Conservation (phyloP, 2,329 filamentous ascomycete genomes). For the Allantophomopsis lycopodina region DNA sequence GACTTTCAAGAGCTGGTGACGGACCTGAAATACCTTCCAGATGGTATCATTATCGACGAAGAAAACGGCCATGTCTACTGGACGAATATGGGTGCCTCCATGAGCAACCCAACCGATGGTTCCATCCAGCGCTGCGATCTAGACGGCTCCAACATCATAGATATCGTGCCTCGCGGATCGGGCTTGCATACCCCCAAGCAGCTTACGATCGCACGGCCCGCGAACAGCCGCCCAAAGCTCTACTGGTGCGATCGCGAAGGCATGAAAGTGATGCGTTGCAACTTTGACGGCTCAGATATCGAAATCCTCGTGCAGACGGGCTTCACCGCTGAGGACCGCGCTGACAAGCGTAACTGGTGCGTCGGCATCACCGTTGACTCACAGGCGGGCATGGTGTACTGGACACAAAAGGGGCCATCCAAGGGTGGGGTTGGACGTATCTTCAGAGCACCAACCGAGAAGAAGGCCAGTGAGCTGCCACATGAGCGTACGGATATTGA, state of each 20-base stretch:
- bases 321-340: conserved; percentile 3
- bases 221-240: conserved; percentile 9
- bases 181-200: conserved; percentile 34
- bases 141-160: conserved; percentile 29
- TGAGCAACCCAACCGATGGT: conserved; percentile 4
- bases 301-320: conserved; percentile 18
- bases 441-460: conserved; percentile 30
- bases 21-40: conserved; percentile 19
- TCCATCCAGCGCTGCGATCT: conserved; percentile 17
- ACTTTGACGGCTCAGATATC: conserved; percentile 23
- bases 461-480: conserved; percentile 15
- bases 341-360: conserved; percentile 27
- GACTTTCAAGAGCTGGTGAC: conserved; percentile 5
- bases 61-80: conserved; percentile 27
- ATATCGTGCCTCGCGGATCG: conserved; percentile 26
- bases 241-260: conserved; percentile 32
- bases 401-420: conserved; percentile 43
- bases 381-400: conserved; percentile 33
- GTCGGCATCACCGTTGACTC: conserved; percentile 38
- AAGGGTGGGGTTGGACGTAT: conserved; percentile 38
- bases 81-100: conserved; percentile 32
- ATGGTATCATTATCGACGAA: conserved; percentile 27
- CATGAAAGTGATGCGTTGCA: conserved; percentile 23
- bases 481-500: conserved; percentile 6
- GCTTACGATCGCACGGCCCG: conserved; percentile 12